Conservation (phyloP, 2,329 filamentous ascomycete species). For the Mycogone perniciosa region DNA sequence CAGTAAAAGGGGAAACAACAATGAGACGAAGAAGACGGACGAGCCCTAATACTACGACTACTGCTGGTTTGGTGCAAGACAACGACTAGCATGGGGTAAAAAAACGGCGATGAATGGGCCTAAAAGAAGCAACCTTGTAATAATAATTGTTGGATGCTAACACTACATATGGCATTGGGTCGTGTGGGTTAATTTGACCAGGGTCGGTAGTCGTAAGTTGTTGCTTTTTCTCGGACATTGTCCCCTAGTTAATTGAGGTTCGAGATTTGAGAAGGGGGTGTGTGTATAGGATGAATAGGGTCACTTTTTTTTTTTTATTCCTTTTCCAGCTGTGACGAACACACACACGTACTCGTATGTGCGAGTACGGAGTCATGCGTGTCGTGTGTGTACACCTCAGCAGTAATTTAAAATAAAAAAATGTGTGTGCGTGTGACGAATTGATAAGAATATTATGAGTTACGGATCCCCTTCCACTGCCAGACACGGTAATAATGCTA, state of each 20-base stretch:
- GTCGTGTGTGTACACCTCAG: too few relatives aligned
- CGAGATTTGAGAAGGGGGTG: conserved; percentile 3
- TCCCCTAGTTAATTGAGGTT: not conserved
- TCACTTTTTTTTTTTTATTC: not conserved
- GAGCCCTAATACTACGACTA: too few relatives aligned
- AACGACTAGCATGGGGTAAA: conserved; percentile 6
- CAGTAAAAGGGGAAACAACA: too few relatives aligned
- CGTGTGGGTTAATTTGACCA: conserved; percentile 7
- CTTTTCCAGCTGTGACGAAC: not conserved
- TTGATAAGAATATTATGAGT: too few relatives aligned
- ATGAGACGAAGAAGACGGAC: too few relatives aligned
- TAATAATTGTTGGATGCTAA: not conserved
- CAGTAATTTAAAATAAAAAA: too few relatives aligned
- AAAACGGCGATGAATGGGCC: conserved; percentile 7
- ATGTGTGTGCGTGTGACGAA: too few relatives aligned
- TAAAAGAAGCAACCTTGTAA: conserved; percentile 6
- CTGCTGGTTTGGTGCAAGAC: not conserved
- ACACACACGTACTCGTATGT: not conserved
- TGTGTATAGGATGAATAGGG: not conserved
- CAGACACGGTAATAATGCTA: too few relatives aligned
- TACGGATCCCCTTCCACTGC: too few relatives aligned
- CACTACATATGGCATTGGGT: not conserved
- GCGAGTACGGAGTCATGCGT: not conserved
- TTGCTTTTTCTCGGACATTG: conserved; percentile 3
- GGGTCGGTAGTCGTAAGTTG: conserved; percentile 3